These are phyloP conservation scores for Luffa acutangula DNA, from an alignment of 306 rosid genomes.

Conservation along the genomic window DNA sequence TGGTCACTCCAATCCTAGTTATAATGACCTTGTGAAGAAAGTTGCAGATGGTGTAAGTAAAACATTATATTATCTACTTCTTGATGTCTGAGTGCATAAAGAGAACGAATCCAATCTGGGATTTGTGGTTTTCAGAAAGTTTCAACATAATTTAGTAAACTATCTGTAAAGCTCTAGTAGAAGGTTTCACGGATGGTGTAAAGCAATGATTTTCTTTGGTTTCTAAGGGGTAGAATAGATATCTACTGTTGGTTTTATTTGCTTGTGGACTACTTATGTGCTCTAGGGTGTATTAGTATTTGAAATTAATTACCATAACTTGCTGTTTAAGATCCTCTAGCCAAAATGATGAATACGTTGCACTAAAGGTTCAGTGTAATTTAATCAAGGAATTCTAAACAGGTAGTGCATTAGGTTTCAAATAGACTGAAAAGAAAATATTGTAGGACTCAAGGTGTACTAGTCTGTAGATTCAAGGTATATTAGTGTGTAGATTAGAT, in stretches of 20 bases:
- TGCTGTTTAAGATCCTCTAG: not conserved
- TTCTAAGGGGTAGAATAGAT: not conserved
- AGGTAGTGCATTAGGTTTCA: not conserved
- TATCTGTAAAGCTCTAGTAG: not conserved
- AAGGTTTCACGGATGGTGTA: not conserved
- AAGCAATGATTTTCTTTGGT: not conserved
- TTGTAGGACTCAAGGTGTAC: not conserved
- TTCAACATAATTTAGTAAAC: not conserved
- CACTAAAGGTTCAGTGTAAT: not conserved
- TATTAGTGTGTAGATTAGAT: not conserved
- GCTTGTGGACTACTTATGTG: not conserved
- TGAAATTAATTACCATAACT: not conserved
- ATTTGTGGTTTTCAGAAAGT: not conserved
- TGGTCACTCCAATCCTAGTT: slow-evolving; percentile 68
- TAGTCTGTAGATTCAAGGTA: not conserved
- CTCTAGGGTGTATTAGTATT: not conserved
- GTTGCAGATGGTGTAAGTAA: slow-evolving; percentile 53
- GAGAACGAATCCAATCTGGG: not conserved
- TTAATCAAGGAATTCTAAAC: not conserved
- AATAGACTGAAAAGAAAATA: not conserved
- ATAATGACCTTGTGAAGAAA: slow-evolving; percentile 51
- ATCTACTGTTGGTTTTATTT: not conserved
- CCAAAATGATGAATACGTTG: not conserved
- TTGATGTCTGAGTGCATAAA: not conserved
- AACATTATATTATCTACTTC: slow-evolving; percentile 7